Evolutionary conservation across 2,329 filamentous ascomycete genomes (phyloP).

Genomic region (Arachnopeziza araneosa): DNA sequence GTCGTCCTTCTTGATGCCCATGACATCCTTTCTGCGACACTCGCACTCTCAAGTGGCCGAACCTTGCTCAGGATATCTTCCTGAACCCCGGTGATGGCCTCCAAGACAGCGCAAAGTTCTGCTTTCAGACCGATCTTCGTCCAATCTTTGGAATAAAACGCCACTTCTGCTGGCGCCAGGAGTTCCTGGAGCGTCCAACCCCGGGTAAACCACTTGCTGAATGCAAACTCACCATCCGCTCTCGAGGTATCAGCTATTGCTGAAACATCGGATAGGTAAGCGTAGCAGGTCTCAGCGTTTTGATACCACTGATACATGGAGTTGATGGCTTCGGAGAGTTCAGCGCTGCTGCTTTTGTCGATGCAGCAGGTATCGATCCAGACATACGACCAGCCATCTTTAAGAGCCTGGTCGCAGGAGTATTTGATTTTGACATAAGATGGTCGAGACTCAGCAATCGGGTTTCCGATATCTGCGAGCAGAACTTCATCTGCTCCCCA

Average conservation of each 20-base stretch:
- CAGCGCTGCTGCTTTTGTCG: constrained; percentile 3
- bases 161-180: neutral
- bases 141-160: neutral
- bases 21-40: constrained; percentile 35
- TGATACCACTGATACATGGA: constrained; percentile 3
- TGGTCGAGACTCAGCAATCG: neutral
- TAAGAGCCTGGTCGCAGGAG: neutral
- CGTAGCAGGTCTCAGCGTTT: constrained; percentile 1
- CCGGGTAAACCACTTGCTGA: neutral
- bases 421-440: neutral
- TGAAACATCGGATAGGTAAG: constrained; percentile 1
- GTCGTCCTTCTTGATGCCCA: constrained; percentile 36
- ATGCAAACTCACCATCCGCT: neutral
- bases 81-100: neutral
- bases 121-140: neutral
- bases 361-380: constrained; percentile 5
- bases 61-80: too few relatives aligned
- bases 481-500: constrained; percentile 6
- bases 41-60: neutral
- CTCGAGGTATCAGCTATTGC: neutral
- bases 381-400: constrained; percentile 2
- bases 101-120: neutral
- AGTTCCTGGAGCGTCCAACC: neutral
- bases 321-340: constrained; percentile 2
- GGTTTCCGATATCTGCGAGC: neutral